Conservation (phyloP, 768 basidiomycete genomes). For the Tulasnella sp. region DNA sequence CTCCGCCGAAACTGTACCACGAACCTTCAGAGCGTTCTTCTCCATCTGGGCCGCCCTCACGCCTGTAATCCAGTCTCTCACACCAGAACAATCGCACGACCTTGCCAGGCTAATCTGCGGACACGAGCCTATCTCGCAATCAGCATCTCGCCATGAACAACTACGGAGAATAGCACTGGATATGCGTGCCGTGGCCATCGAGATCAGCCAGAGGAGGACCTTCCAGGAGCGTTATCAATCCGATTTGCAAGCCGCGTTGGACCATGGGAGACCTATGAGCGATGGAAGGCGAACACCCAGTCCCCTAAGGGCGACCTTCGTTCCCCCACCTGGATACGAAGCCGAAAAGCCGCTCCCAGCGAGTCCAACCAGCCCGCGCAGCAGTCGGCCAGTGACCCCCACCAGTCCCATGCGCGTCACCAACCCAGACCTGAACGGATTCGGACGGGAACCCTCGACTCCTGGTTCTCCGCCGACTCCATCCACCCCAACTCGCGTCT, state of each 20-base stretch:
- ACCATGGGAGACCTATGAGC: constrained; percentile 47
- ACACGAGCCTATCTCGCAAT: constrained; percentile 44
- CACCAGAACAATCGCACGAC: constrained; percentile 69
- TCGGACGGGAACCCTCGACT: background rate
- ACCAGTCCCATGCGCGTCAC: constrained; percentile 12
- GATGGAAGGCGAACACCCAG: constrained; percentile 32
- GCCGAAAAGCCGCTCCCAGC: constrained; percentile 28
- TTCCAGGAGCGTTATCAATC: constrained; percentile 76
- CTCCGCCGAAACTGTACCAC: constrained; percentile 64
- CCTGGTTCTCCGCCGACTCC: background rate
- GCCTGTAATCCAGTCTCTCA: constrained; percentile 57
- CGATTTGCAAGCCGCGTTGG: constrained; percentile 76
- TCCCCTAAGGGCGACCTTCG: constrained; percentile 56
- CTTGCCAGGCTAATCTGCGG: constrained; percentile 76
- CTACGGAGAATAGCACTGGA: constrained; percentile 70
- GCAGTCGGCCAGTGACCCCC: constrained; percentile 17
- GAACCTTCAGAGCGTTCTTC: constrained; percentile 63
- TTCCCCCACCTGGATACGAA: constrained; percentile 67
- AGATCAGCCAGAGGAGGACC: constrained; percentile 76
- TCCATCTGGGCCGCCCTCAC: constrained; percentile 69
- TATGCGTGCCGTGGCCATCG: constrained; percentile 79
- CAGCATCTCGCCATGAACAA: constrained; percentile 41
- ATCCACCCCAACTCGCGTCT: background rate
- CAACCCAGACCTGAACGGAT: constrained; percentile 6
- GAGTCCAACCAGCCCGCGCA: constrained; percentile 15